These are phyloP conservation scores for Thuja plicata DNA, from an alignment of 83 land plant species.

Conservation along the genomic window DNA sequence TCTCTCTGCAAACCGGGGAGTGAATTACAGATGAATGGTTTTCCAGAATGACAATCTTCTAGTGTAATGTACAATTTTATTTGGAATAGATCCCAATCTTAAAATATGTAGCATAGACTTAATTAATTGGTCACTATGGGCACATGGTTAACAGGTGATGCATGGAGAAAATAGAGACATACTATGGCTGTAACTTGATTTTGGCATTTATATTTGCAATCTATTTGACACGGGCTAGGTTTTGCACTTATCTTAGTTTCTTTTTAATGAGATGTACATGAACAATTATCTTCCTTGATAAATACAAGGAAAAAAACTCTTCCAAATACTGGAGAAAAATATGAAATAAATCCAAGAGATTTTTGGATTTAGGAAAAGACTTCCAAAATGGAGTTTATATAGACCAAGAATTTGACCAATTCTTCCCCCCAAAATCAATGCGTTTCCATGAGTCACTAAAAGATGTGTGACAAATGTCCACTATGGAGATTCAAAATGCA, in stretches of 20 bases:
- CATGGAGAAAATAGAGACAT: constrained; percentile 95
- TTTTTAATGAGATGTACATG: neutral
- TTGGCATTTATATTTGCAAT: constrained; percentile 93
- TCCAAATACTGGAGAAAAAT: no score
- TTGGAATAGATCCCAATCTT: neutral
- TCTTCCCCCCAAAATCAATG: no score
- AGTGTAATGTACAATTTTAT: neutral
- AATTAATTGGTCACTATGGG: neutral
- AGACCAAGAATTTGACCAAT: no score
- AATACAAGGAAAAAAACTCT: no score
- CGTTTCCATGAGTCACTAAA: no score
- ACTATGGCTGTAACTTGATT: constrained; percentile 93
- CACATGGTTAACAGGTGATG: constrained; percentile 62
- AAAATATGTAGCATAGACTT: neutral
- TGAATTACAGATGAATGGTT: neutral
- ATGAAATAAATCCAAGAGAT: no score
- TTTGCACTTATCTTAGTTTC: neutral
- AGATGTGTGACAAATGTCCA: no score
- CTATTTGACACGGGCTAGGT: constrained; percentile 98
- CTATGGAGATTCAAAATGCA: no score
- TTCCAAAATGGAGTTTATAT: no score
- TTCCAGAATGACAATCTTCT: neutral
- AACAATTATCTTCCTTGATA: neutral
- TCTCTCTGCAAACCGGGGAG: neutral
- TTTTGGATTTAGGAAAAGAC: no score